Base-by-base conservation (phyloP, 176 grass and related monocot genomes). In the Carex kokanica region DNA sequence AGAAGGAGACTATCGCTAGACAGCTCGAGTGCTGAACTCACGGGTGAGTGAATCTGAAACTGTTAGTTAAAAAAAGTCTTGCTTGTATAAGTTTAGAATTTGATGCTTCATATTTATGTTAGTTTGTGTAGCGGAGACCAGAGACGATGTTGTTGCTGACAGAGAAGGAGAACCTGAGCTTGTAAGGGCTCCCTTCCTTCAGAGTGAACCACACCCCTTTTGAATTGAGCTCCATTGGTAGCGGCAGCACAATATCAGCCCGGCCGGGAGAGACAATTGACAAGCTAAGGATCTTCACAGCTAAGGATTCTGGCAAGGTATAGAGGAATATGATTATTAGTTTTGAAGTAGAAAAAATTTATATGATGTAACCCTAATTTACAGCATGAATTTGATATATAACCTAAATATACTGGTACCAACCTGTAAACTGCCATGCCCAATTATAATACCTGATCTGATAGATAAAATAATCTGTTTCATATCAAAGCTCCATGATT, bases 91-190 rank as follows among this genome's bases (percentile, higher is more conserved):
- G n/a, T n/a, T n/a, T n/a, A n/a, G n/a, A n/a, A n/a, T n/a, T n/a
- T n/a, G n/a, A n/a, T n/a, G n/a, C n/a, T n/a, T n/a, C n/a, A n/a
- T n/a, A n/a, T n/a, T n/a, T n/a, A n/a, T n/a, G n/a, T n/a, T n/a
- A n/a, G n/a, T n/a, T n/a, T n/a, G n/a, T n/a, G n/a, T n/a, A n/a
- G n/a, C n/a, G n/a, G n/a, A n/a, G n/a, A n/a, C n/a, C n/a, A n/a
- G n/a, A n/a, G n/a, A n/a, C n/a, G n/a, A n/a, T n/a, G n/a, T n/a
- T 99, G 83, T 92, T 90, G 84, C 43, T 86, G 84, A 99, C 91
- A 36, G 88, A 87, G 80, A 99, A 95, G 91, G 89, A 86, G 93
- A 99, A 99, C 85, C 95, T 99, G 86, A 99, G 97, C 53, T 81
- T 86, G 91, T 95, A 95, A 10, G 40, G 83, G 83, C 91, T 93